Evolutionary conservation across 306 rosid genomes (phyloP).

Genomic region (Begonia peltatifolia): DNA sequence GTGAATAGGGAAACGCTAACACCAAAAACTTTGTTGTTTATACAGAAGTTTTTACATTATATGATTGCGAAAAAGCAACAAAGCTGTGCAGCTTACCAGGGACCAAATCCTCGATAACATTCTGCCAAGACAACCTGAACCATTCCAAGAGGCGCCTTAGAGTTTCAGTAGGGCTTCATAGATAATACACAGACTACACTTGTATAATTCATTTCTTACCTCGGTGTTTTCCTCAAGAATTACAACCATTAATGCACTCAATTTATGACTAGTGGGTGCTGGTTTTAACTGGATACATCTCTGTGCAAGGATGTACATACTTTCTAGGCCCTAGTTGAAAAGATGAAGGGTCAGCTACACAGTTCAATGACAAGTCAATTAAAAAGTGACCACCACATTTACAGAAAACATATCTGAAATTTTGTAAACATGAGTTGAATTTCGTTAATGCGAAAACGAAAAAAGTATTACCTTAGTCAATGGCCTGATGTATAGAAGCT

Average conservation of each 20-base stretch:
- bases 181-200: conserved; percentile 4
- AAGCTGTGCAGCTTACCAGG: conserved; percentile 55
- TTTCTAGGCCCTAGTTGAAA: conserved; percentile 66
- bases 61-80: conserved; percentile 2
- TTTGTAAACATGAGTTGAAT: conserved; percentile 1
- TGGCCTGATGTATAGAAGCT: conserved; percentile 72
- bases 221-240: conserved; percentile 84
- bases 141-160: conserved; percentile 15
- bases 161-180: conserved; percentile 8
- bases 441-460: conserved; percentile 1
- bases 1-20: not conserved
- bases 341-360: conserved; percentile 5
- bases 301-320: conserved; percentile 67
- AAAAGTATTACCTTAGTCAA: conserved; percentile 47
- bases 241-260: conserved; percentile 58
- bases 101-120: conserved; percentile 82
- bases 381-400: not conserved
- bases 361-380: conserved; percentile 4
- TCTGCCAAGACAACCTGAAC: conserved; percentile 88
- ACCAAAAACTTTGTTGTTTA: not conserved
- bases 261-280: conserved; percentile 30
- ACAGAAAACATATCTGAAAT: not conserved
- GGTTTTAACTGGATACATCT: conserved; percentile 74
- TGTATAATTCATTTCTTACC: conserved; percentile 27
- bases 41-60: not conserved